Evolutionary conservation across 225 moss, liverwort and hornwort species (phyloP), one percentile per base, ranked within the genome.

Genomic region (Physcomitrium patens): DNA sequence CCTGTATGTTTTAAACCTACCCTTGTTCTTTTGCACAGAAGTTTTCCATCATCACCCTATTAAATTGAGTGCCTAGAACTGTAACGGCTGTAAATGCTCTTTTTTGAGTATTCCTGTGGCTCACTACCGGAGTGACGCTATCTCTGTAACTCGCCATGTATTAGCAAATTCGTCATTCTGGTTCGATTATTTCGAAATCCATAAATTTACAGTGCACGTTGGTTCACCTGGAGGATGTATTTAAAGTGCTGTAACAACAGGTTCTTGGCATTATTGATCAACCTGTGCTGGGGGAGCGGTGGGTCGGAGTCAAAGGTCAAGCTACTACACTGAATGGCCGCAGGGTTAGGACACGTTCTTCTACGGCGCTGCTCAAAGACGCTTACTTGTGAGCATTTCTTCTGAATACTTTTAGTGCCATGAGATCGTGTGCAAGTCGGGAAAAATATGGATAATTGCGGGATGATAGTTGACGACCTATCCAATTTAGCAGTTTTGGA

Each of bases 191-290:
- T 16, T 22, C 9, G 9, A 49, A 22, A 14, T 17, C 12, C 13
- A 28, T 17, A 19, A 31, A 6, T 37, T 17, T 27, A 4, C 28
- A 22, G 28, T 10, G 9, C 18, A 68, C 49, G 37, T 23, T 50
- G 57, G 9, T 22, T 70, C 10, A 70, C 18, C 19, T 77, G 48
- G 31, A 37, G 15, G 8, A 13, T 37, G 48, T 16, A 67, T 37
- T 43, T 28, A 12, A 20, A 16, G 45, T 58, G 37, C 28, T 71
- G 26, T 67, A 37, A 50, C 13, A 31, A 11, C 84, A 92, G 89
- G 69, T 92, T 18, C 81, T 92, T 23, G 92, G 92, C 44, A 85
- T 90, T 24, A 92, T 90, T 70, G 90, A 90, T 69, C 92, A 92
- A 60, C 88, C 92, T 28, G 79, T 92, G 49, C 79, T 92, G 28